Base-by-base conservation (phyloP, 305 asterid species). In the Ilex paraguariensis region DNA sequence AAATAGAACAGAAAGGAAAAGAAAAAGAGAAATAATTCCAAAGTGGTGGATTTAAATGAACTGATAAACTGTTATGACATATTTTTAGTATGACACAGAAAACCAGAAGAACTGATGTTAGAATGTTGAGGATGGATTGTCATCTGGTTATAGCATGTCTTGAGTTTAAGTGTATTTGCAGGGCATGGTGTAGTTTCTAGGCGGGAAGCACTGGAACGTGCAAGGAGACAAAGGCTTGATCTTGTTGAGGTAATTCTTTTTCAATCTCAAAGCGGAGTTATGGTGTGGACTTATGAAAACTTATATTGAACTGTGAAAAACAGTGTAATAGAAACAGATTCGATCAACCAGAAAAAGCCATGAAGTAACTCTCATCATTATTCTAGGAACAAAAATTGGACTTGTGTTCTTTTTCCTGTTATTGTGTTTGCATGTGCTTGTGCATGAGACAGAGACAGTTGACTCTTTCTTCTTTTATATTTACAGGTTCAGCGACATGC, bases 161-260 rank as follows among this genome's bases (percentile, higher is more conserved):
- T 60, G 66, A 63, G 46, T n/a, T 49, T 73, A 7, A 77, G 66
- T 66, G 60, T 70, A 31, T 64, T 70, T 72, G 60, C 79, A 92
- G 97, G 77, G 57, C 96, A 92, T 64, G 21, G 46, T 60, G 75
- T 89, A 30, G 15, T 87, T 54, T 60, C 96, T 30, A 65, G 68
- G 70, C 44, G 59, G 44, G 86, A 79, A 54, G 97, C 98, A 17
- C 65, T 86, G 67, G 70, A 62, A 49, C 86, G 73, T 63, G 96
- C 97, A 31, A 74, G 56, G 73, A 72, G 70, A 51, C 85, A 66
- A 51, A 63, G 79, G 15, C 56, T 92, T 84, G 98, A 92, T 71
- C 84, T 92, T 72, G 96, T 92, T 67, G 93, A 85, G 96, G 98
- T 92, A 80, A 72, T 63, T 11, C 42, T 48, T 57, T 56, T 40